Evolutionary conservation across 2,329 filamentous ascomycete genomes (phyloP).

Genomic region (Pseudogymnoascus sp.): DNA sequence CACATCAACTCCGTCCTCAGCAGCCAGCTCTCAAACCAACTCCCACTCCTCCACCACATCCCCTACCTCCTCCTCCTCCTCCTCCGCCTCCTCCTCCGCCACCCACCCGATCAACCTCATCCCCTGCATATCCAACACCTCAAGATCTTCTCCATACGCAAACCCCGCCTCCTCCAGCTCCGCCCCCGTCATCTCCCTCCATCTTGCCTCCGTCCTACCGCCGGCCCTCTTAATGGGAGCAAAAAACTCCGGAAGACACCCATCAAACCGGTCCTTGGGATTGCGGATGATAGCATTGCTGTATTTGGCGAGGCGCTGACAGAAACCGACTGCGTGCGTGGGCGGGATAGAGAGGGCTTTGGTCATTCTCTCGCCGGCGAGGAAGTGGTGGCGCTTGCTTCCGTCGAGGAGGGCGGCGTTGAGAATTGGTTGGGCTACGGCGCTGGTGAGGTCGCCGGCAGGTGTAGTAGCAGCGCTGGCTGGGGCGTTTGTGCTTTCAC

Average conservation of each 20-base stretch:
- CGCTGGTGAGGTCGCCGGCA: neutral
- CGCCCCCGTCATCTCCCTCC: neutral
- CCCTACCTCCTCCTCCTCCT: neutral
- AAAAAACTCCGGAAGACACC: neutral
- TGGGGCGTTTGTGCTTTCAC: too few species aligned
- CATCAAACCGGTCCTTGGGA: neutral
- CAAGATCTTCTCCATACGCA: neutral
- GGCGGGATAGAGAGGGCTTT: neutral
- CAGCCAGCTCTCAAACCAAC: neutral
- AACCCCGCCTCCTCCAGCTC: neutral
- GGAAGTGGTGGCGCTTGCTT: neutral
- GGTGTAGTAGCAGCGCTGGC: neutral
- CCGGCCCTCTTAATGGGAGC: neutral
- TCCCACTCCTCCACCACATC: neutral
- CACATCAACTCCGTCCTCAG: too few species aligned
- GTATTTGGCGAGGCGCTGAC: neutral
- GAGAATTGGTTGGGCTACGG: neutral
- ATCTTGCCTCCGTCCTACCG: neutral
- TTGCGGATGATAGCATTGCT: neutral
- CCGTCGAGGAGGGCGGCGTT: neutral
- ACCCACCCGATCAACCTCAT: neutral
- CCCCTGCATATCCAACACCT: neutral
- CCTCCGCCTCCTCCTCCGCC: neutral
- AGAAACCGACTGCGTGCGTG: neutral
- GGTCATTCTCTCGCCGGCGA: neutral